Percentiles rank a stretch among this genome's conserved stretches.
These are phyloP conservation scores for Pseudonitzschia multiseries DNA, from an alignment of 108 stramenopile genomes.

Conservation along the genomic window DNA sequence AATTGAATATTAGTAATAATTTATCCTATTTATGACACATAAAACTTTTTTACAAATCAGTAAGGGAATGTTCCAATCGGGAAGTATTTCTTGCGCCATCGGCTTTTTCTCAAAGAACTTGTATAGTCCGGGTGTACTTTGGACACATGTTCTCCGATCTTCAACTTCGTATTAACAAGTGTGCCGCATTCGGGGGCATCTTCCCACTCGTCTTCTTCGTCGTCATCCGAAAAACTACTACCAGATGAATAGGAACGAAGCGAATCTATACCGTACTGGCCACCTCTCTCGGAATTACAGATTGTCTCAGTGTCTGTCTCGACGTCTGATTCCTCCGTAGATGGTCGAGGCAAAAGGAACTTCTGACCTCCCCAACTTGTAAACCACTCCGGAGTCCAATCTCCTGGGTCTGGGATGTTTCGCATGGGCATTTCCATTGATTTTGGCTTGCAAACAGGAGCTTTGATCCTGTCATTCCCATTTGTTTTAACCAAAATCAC, in stretches of 20 bases:
- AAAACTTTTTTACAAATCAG: neutral
- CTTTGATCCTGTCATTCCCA: constrained; percentile 57
- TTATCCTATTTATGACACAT: no score
- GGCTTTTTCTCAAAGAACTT: constrained; percentile 69
- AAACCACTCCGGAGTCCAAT: constrained; percentile 83
- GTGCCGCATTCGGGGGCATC: constrained; percentile 67
- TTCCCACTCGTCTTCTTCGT: constrained; percentile 43
- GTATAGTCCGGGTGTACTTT: constrained; percentile 64
- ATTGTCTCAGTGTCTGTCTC: no score
- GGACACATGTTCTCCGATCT: constrained; percentile 71
- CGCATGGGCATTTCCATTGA: constrained; percentile 72
- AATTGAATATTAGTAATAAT: no score
- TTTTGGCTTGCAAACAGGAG: constrained; percentile 62
- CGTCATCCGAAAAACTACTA: constrained; percentile 16
- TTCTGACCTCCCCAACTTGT: constrained; percentile 47
- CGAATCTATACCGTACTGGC: constrained; percentile 1
- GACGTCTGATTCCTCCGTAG: neutral
- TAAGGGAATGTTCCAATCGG: constrained; percentile 53
- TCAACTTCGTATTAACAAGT: constrained; percentile 55
- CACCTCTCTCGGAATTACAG: neutral
- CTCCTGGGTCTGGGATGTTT: constrained; percentile 55
- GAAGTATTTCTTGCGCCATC: constrained; percentile 84
- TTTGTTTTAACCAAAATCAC: constrained; percentile 37
- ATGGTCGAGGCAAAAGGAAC: constrained; percentile 40
- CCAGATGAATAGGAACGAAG: constrained; percentile 11